Conservation (phyloP, 169 alveolate genomes). For the Cryptosporidium ubiquitum region DNA sequence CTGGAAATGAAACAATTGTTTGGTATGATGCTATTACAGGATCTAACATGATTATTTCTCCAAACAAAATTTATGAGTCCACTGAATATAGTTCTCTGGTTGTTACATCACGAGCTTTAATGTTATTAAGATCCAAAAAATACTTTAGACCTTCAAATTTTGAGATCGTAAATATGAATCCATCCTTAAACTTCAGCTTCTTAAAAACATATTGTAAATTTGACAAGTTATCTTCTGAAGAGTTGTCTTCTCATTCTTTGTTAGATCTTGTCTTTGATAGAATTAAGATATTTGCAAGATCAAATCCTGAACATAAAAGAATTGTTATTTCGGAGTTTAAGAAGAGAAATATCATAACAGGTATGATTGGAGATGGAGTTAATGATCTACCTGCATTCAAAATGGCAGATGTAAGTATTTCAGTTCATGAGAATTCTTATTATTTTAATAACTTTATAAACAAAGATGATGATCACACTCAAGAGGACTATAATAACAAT, state of each 20-base stretch:
- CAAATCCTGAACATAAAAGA: conserved; percentile 60
- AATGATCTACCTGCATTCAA: conserved; percentile 66
- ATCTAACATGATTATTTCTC: not conserved
- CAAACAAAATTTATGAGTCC: conserved; percentile 30
- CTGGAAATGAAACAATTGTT: not conserved
- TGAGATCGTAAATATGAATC: not conserved
- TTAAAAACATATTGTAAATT: not conserved
- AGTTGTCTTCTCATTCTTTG: not conserved
- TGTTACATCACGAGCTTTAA: conserved; percentile 50
- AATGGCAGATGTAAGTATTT: conserved; percentile 49
- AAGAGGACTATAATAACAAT: not conserved
- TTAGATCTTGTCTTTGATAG: conserved; percentile 46
- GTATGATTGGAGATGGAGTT: conserved; percentile 70
- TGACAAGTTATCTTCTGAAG: not conserved
- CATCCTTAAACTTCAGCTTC: not conserved
- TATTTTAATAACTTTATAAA: conserved; percentile 13
- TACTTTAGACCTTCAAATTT: not conserved
- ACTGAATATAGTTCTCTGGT: conserved; percentile 29
- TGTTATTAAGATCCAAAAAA: conserved; percentile 17
- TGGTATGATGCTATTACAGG: conserved; percentile 32
- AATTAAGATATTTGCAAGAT: conserved; percentile 36
- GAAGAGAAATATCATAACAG: conserved; percentile 26
- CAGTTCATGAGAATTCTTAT: conserved; percentile 22
- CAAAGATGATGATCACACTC: not conserved
- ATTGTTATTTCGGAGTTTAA: conserved; percentile 15